These are phyloP conservation scores for Malassezia japonica DNA, from an alignment of 1,284 basidiomycete genomes.

Conservation along the genomic window DNA sequence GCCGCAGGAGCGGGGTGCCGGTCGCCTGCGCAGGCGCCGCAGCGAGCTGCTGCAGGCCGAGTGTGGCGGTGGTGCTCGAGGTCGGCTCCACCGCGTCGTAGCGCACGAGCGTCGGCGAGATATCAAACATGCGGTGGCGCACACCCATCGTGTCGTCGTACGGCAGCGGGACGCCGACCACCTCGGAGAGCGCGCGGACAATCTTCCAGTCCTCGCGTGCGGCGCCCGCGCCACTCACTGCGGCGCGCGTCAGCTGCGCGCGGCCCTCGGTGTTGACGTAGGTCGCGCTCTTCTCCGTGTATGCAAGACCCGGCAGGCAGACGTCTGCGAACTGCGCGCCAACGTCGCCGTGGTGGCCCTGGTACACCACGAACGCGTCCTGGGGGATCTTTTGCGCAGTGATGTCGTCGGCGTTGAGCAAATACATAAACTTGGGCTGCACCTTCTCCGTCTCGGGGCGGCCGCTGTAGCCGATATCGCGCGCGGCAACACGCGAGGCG, in stretches of 20 bases:
- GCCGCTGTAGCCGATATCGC: slow-evolving; percentile 85
- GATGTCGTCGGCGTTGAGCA: slow-evolving; percentile 91
- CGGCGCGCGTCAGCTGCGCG: slow-evolving; percentile 77
- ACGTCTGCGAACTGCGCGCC: slow-evolving; percentile 95
- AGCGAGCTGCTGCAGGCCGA: slow-evolving; percentile 32
- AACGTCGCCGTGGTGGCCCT: slow-evolving; percentile 95
- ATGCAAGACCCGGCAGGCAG: slow-evolving; percentile 81
- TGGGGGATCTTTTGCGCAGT: slow-evolving; percentile 80
- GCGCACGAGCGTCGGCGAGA: slow-evolving; percentile 79
- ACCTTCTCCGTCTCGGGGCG: slow-evolving; percentile 58
- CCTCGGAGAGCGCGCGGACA: slow-evolving; percentile 85
- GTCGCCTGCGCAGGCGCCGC: slow-evolving; percentile 19
- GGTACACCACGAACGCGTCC: slow-evolving; percentile 95
- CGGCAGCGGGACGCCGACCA: slow-evolving; percentile 67
- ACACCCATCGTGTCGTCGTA: slow-evolving; percentile 83
- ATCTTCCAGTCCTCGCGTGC: slow-evolving; percentile 99
- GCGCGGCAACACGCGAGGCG: slow-evolving; percentile 87
- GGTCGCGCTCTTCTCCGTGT: slow-evolving; percentile 88
- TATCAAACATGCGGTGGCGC: slow-evolving; percentile 92
- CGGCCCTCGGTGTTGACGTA: slow-evolving; percentile 98
- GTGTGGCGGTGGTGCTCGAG: slow-evolving; percentile 53
- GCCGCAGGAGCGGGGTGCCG: slow-evolving; percentile 61
- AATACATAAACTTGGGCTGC: slow-evolving; percentile 84
- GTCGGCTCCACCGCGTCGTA: slow-evolving; percentile 70
- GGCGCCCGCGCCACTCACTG: slow-evolving; percentile 88